Evolutionary conservation across 1,139 yeast species (phyloP), one percentile per base, ranked within the genome.

Genomic region (Sugiyamaella sp.): DNA sequence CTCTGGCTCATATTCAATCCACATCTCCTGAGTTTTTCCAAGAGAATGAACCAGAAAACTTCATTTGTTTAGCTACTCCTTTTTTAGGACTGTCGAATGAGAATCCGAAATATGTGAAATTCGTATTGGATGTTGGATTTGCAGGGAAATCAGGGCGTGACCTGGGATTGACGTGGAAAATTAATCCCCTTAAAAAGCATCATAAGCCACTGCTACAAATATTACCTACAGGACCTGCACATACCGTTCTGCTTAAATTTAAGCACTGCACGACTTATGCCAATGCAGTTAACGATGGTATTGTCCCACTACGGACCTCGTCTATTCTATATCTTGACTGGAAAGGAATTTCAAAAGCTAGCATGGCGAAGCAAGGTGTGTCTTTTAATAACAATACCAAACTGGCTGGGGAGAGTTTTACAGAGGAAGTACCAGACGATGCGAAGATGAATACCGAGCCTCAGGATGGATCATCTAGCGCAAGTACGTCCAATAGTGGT

Each of bases 141-240:
- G 93, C 89, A 2, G 99, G 99, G 0, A 85, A 84, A 63, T 86
- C 98, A 0, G 99, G 99, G 0, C 93, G 88, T 63, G 99, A 93
- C 66, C 71, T 93, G 57, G 95, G 96, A 0, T 75, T 95, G 49
- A 74, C 78, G 25, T 78, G 80, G 66, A 64, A 66, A 27, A 68
- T 71, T 0, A 47, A 59, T 8, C 53, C 64, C 6, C 61, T 65
- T 9, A 63, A 67, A 32, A 57, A 68, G 54, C 55, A 63, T 45
- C 53, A 62, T 41, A 76, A 74, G 52, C 98, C 99, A 0, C 70
- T 93, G 48, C 74, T 93, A 21, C 78, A 85, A 48, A 69, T 87
- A 16, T 71, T 93, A 27, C 96, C 98, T 0, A 80, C 89, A 0
- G 95, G 95, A 0, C 89, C 95, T 0, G 84, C 95, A 0, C 89